These are phyloP conservation scores for Dalbergia cultrata DNA, from an alignment of 306 rosid genomes.

Conservation along the genomic window DNA sequence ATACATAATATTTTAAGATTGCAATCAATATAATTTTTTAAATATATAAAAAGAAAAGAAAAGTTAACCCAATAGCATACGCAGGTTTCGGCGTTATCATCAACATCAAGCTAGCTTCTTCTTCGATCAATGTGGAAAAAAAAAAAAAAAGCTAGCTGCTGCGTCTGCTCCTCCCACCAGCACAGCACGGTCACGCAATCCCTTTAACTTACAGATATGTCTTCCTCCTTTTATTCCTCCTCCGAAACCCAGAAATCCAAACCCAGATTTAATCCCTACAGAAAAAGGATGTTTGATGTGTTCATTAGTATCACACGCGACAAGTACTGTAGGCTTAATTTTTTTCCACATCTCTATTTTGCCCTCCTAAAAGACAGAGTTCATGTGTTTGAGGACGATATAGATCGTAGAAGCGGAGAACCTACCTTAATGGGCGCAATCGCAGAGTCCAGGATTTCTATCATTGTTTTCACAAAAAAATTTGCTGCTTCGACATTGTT, in stretches of 20 bases:
- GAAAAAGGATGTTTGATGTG: not conserved
- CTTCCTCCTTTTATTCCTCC: not conserved
- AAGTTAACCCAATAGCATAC: too few species aligned
- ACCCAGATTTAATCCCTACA: not conserved
- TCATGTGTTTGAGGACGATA: not conserved
- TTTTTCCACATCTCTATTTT: not conserved
- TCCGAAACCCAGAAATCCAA: not conserved
- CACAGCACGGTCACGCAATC: not conserved
- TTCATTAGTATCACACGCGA: not conserved
- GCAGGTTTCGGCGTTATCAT: too few species aligned
- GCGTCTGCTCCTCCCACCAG: too few species aligned
- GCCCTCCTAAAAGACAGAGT: not conserved
- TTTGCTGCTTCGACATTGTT: not conserved
- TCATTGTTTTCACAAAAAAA: slow-evolving; percentile 10
- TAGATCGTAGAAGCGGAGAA: not conserved
- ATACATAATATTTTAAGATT: too few species aligned
- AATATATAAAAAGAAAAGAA: too few species aligned
- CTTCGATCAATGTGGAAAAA: too few species aligned
- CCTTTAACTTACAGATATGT: not conserved
- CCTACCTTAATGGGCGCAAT: not conserved
- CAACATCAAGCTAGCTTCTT: too few species aligned
- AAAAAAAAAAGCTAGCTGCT: too few species aligned
- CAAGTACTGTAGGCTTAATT: not conserved
- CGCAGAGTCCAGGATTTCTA: not conserved
- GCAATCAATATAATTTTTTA: too few species aligned